Base-by-base conservation (phyloP, 1,284 basidiomycete genomes). In the Naganishia albida region DNA sequence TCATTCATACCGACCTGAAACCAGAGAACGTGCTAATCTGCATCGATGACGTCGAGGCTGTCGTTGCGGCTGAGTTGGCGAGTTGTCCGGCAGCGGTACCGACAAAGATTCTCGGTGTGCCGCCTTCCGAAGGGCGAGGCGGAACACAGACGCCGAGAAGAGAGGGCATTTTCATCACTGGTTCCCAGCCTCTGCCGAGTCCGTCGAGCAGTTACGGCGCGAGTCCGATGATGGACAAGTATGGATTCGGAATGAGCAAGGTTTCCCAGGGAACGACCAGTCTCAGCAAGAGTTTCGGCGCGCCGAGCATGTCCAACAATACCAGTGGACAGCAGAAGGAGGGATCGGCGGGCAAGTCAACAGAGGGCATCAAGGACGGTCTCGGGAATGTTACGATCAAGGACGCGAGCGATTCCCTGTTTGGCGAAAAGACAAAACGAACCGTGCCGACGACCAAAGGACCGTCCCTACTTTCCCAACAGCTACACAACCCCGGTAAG, bases 11-110 rank as follows among this genome's bases (percentile, higher is more conserved):
- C 44, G 94, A 99, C 79, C 84, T 99, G 70, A 99, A 99, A 80
- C 95, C 95, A 0, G 95, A 99, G 78, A 99, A 99, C 80, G 93
- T 99, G 39, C 85, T 99, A 63, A 94, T 99, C 71, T 90, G 87
- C 79, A 98, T 99, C 74, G 95, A 98, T 72, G 91, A 98, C 75
- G 95, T 99, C 71, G 95, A 99, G 76, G 83, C 87, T 2, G 93
- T 98, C 73, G 94, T 99, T 51, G 86, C 89, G 70, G 83, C 90
- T 16, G 94, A 98, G 78, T 82, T 94, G 66, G 87, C 87, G 15
- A 77, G 77, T 30, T 80, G 78, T 69, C 82, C 82, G 0, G 83
- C 82, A 2, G 83, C 83, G 2, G 84, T 86, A n/a, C 88, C 84
- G 16, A 85, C 84, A 18, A 90, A 90, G 70, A 83, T 99, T 52